These are phyloP conservation scores for Lipomyces spencermartinsiae DNA, from an alignment of 805 yeast genomes.

Conservation along the genomic window DNA sequence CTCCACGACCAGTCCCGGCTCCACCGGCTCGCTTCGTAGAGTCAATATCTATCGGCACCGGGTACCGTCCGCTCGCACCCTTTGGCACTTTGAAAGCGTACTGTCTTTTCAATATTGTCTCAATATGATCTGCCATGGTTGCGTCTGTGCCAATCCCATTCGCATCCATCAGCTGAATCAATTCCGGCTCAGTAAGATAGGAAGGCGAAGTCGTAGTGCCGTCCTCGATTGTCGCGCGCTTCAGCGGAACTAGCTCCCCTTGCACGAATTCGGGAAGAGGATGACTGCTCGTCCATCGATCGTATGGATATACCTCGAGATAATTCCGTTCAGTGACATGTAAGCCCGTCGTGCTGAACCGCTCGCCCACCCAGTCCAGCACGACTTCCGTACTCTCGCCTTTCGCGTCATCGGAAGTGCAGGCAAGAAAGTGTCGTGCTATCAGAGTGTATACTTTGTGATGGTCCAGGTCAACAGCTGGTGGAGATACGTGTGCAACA, in stretches of 20 bases:
- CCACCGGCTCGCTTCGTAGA: conserved; percentile 40
- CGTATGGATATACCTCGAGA: conserved; percentile 78
- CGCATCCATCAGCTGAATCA: conserved; percentile 91
- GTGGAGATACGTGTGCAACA: conserved; percentile 47
- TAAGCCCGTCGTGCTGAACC: conserved; percentile 74
- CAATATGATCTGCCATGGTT: conserved; percentile 97
- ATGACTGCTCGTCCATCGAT: conserved; percentile 72
- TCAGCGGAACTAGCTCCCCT: conserved; percentile 64
- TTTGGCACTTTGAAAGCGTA: conserved; percentile 57
- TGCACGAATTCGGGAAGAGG: conserved; percentile 67
- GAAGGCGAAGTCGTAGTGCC: conserved; percentile 85
- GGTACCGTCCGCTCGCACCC: conserved; percentile 27
- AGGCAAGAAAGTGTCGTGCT: conserved; percentile 83
- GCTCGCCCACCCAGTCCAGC: conserved; percentile 79
- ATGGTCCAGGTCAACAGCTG: conserved; percentile 52
- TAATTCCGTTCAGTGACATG: conserved; percentile 76
- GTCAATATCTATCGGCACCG: conserved; percentile 24
- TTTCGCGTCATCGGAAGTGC: conserved; percentile 88
- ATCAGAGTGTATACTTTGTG: conserved; percentile 84
- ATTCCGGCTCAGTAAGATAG: conserved; percentile 88
- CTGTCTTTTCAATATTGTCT: conserved; percentile 70
- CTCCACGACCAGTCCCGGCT: conserved; percentile 18
- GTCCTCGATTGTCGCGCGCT: conserved; percentile 63
- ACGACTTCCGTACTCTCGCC: conserved; percentile 71
- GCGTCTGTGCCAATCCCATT: conserved; percentile 99